Evolutionary conservation across 352 stramenopile species (phyloP).

Genomic region (Globisporangium nodosum): DNA sequence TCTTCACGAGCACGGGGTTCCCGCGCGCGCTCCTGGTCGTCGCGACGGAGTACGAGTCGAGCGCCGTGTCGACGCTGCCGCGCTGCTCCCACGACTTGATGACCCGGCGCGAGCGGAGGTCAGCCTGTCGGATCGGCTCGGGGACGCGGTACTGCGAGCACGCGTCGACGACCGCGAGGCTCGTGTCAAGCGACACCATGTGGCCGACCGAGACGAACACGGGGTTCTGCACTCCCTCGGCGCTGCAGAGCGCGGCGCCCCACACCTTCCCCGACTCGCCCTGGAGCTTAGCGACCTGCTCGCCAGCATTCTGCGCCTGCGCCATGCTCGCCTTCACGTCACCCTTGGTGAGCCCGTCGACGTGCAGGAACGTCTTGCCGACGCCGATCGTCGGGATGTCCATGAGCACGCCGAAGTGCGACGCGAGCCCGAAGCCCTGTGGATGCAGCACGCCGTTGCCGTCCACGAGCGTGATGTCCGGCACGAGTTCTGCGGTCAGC

Average conservation of each 20-base stretch:
- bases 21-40: neutral
- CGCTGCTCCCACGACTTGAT: conserved; percentile 60
- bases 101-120: conserved; percentile 71
- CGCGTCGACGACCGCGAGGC: conserved; percentile 42
- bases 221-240: conserved; percentile 62
- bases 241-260: conserved; percentile 65
- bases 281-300: conserved; percentile 35
- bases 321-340: conserved; percentile 53
- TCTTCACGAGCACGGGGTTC: neutral
- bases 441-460: conserved; percentile 88
- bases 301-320: conserved; percentile 24
- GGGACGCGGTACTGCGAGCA: conserved; percentile 72
- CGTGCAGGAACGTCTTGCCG: conserved; percentile 86
- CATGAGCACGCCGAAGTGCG: conserved; percentile 88
- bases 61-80: conserved; percentile 38
- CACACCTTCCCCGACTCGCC: conserved; percentile 69
- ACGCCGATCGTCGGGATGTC: conserved; percentile 90
- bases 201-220: conserved; percentile 85
- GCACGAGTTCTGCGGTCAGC: conserved; percentile 41
- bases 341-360: conserved; percentile 80
- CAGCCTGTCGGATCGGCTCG: conserved; percentile 82
- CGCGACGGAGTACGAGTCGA: conserved; percentile 33
- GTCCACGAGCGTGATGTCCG: conserved; percentile 91
- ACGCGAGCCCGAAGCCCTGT: conserved; percentile 89
- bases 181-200: conserved; percentile 54